Evolutionary conservation across 495 filamentous ascomycete genomes (phyloP).

Genomic region (Neohortaea acidophila): DNA sequence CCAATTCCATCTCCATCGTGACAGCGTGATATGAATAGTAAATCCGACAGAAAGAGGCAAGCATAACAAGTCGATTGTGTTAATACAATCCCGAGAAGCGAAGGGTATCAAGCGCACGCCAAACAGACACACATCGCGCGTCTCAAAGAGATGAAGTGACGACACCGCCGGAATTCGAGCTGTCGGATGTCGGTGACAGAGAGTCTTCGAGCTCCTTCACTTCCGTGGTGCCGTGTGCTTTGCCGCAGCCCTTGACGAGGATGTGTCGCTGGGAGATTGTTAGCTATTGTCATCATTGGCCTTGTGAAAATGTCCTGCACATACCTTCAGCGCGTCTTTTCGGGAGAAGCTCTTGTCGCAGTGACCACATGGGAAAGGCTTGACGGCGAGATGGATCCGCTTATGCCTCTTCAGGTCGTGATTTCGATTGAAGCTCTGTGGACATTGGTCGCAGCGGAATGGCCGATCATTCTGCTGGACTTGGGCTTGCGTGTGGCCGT

Average conservation of each 20-base stretch:
- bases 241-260: slow-evolving; percentile 85
- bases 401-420: slow-evolving; percentile 95
- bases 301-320: background rate
- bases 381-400: slow-evolving; percentile 84
- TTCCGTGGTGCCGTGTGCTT: slow-evolving; percentile 22
- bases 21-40: too few relatives aligned
- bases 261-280: slow-evolving; percentile 58
- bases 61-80: too few relatives aligned
- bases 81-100: too few relatives aligned
- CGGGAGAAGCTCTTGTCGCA: slow-evolving; percentile 96
- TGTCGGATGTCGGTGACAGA: slow-evolving; percentile 20
- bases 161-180: slow-evolving; percentile 18
- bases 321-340: slow-evolving; percentile 93
- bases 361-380: slow-evolving; percentile 80
- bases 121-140: background rate
- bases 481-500: slow-evolving; percentile 32
- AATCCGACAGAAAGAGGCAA: too few relatives aligned
- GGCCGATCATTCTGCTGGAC: slow-evolving; percentile 58
- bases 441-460: slow-evolving; percentile 87
- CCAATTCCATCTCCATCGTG: too few relatives aligned
- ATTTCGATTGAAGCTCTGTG: slow-evolving; percentile 89
- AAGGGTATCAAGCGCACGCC: slow-evolving; percentile 13
- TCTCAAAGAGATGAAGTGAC: slow-evolving; percentile 6
- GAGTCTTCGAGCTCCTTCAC: slow-evolving; percentile 24
- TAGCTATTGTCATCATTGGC: slow-evolving; percentile 6